Evolutionary conservation across 2,329 filamentous ascomycete species (phyloP).

Genomic region (Stemphylium lycopersici): DNA sequence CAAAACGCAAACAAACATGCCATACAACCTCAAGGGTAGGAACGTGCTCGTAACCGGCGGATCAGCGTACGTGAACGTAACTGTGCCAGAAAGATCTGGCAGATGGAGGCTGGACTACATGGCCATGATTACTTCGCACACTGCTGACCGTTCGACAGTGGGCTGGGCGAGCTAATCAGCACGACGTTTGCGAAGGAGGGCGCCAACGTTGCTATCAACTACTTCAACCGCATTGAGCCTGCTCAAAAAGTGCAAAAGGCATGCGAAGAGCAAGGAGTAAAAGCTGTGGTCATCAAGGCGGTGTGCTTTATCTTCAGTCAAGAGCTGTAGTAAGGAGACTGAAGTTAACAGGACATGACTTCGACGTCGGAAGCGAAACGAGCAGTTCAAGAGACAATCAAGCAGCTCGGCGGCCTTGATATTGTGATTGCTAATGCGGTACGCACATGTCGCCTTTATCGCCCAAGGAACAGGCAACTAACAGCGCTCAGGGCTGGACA

Average conservation of each 20-base stretch:
- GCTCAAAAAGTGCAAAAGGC: conserved; percentile 65
- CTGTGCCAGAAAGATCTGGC: background rate
- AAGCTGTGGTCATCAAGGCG: conserved; percentile 65
- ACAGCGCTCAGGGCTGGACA: conserved; percentile 62
- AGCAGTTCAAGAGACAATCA: conserved; percentile 65
- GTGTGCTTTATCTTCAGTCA: conserved; percentile 47
- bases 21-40: conserved; percentile 65
- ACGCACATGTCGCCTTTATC: conserved; percentile 22
- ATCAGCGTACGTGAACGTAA: conserved; percentile 58
- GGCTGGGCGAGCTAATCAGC: conserved; percentile 72
- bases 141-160: conserved; percentile 52
- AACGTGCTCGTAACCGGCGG: conserved; percentile 70
- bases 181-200: conserved; percentile 72
- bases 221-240: conserved; percentile 64
- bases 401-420: conserved; percentile 72
- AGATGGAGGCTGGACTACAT: background rate
- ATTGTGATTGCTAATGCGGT: conserved; percentile 78
- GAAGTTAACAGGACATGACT: conserved; percentile 62
- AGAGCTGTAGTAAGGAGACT: background rate
- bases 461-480: background rate
- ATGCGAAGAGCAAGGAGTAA: conserved; percentile 59
- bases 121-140: background rate
- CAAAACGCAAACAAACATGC: conserved; percentile 53
- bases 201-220: conserved; percentile 76
- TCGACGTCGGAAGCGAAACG: conserved; percentile 63